Evolutionary conservation across 2,329 filamentous ascomycete genomes (phyloP).

Genomic region (Teratosphaeriaceae sp.): DNA sequence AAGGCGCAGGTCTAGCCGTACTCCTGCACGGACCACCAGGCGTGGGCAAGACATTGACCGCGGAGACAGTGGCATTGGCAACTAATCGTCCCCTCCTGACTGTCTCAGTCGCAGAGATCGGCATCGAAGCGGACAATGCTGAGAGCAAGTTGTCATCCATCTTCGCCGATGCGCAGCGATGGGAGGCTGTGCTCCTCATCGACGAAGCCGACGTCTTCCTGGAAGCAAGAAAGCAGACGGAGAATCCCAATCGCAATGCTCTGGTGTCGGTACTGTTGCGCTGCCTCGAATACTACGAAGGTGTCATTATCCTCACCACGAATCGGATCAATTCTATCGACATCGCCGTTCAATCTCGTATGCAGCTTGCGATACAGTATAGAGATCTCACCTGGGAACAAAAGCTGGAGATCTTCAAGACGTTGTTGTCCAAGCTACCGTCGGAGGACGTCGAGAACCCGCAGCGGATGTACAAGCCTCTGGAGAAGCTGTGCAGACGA

Average conservation of each 20-base stretch:
- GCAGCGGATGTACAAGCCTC: not conserved
- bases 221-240: constrained; percentile 11
- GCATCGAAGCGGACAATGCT: not conserved
- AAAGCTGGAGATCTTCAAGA: not conserved
- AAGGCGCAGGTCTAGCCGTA: constrained; percentile 18
- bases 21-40: constrained; percentile 22
- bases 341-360: constrained; percentile 29
- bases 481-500: not conserved
- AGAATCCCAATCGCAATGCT: constrained; percentile 20
- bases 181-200: constrained; percentile 30
- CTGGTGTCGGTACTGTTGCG: constrained; percentile 31
- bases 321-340: constrained; percentile 33
- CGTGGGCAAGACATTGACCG: constrained; percentile 19
- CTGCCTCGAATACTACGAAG: constrained; percentile 33
- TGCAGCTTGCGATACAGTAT: constrained; percentile 28
- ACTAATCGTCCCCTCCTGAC: constrained; percentile 14
- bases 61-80: constrained; percentile 12
- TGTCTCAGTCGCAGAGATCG: constrained; percentile 17
- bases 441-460: not conserved
- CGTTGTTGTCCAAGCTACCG: not conserved
- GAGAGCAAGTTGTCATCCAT: not conserved
- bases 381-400: not conserved
- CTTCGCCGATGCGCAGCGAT: not conserved
- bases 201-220: constrained; percentile 37
- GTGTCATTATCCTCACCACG: constrained; percentile 35